Conservation (phyloP, 345 rosid genomes). For the Eucalyptus pauciflora region DNA sequence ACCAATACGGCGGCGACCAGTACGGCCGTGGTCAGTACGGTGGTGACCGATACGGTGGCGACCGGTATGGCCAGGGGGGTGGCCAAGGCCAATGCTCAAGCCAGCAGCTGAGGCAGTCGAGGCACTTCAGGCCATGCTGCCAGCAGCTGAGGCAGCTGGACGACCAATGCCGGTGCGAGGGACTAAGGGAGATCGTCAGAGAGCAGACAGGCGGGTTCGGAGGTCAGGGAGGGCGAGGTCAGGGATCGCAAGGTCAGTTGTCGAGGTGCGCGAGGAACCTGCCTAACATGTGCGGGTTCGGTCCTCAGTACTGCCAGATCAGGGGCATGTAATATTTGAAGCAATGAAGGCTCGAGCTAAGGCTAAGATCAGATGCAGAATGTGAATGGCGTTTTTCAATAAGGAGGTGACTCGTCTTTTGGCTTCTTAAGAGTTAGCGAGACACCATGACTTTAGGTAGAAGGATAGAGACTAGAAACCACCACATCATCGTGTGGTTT, state of each 20-base stretch:
- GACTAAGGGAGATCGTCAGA: background rate
- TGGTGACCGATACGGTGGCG: background rate
- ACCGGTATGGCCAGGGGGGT: background rate
- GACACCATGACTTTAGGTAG: background rate
- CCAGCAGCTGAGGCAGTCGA: background rate
- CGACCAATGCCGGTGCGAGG: constrained; percentile 12
- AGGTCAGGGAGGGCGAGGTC: no score
- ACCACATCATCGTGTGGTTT: constrained; percentile 1
- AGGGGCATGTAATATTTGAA: background rate
- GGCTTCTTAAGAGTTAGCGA: background rate
- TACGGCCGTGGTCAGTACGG: background rate
- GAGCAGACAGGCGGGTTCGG: background rate
- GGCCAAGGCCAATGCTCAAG: background rate
- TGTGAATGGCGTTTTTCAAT: background rate
- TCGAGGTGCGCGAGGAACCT: background rate
- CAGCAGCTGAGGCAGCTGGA: constrained; percentile 2
- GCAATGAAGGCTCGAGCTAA: background rate
- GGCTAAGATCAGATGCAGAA: background rate
- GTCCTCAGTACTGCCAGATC: background rate
- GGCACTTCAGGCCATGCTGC: background rate
- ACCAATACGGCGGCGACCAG: background rate
- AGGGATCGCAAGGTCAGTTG: background rate
- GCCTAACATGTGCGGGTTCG: constrained; percentile 1
- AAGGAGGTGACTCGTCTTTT: background rate
- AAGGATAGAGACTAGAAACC: background rate